Evolutionary conservation across 129 eudicot species (phyloP).

Genomic region (Gnaphalium uliginosum): DNA sequence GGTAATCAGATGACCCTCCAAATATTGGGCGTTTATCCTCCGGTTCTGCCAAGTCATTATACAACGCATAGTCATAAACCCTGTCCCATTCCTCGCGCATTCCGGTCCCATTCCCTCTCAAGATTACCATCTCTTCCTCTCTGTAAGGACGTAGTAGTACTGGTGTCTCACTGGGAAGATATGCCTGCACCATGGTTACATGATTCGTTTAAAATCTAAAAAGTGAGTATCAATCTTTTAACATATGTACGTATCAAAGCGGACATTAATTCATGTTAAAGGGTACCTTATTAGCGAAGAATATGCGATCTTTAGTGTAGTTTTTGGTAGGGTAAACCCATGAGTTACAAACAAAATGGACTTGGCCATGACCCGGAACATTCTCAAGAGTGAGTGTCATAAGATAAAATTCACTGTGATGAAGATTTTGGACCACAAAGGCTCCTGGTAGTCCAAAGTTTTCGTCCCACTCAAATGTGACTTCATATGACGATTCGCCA

Average conservation of each 20-base stretch:
- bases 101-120: slow-evolving; percentile 41
- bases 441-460: slow-evolving; percentile 69
- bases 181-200: slow-evolving; percentile 22
- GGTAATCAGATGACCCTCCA: slow-evolving; percentile 41
- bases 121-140: slow-evolving; percentile 15
- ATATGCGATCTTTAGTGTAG: slow-evolving; percentile 49
- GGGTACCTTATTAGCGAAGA: slow-evolving; percentile 58
- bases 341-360: slow-evolving; percentile 68
- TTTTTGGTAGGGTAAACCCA: slow-evolving; percentile 57
- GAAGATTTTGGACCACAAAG: slow-evolving; percentile 48
- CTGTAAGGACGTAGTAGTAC: slow-evolving; percentile 23
- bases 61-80: slow-evolving; percentile 44
- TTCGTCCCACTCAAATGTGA: slow-evolving; percentile 55
- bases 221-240: neutral
- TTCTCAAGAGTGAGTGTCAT: slow-evolving; percentile 63
- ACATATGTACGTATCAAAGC: neutral
- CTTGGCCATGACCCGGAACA: slow-evolving; percentile 52
- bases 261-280: neutral
- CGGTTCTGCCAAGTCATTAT: slow-evolving; percentile 46
- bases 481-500: slow-evolving; percentile 38
- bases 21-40: slow-evolving; percentile 39
- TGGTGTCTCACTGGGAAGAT: slow-evolving; percentile 42
- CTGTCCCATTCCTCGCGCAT: slow-evolving; percentile 39
- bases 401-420: slow-evolving; percentile 57
- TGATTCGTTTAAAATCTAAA: slow-evolving; percentile 5